A percentile compares a stretch with the other conserved stretches of the same genome.
Evolutionary conservation across 306 rosid species (phyloP).

Genomic region (Corylus avellana): DNA sequence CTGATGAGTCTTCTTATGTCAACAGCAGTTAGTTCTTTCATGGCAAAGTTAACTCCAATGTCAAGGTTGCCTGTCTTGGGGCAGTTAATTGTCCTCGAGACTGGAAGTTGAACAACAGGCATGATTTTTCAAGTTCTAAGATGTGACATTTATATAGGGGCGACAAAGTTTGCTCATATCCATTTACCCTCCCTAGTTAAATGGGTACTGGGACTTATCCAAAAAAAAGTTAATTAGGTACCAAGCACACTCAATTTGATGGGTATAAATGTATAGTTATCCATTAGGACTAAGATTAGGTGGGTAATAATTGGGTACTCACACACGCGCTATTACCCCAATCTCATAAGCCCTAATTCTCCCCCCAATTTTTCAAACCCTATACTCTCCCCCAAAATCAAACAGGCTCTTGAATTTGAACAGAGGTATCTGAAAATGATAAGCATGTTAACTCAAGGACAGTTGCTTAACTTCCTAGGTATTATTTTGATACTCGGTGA

Average conservation of each 20-base stretch:
- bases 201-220: no score
- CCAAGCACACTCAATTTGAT: no score
- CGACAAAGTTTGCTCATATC: background rate
- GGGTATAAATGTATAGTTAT: no score
- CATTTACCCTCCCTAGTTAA: background rate
- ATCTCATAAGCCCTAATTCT: background rate
- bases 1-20: background rate
- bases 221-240: no score
- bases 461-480: background rate
- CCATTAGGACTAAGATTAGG: no score
- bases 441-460: background rate
- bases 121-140: background rate
- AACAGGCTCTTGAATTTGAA: background rate
- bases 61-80: background rate
- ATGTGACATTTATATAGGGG: background rate
- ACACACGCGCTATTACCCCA: background rate
- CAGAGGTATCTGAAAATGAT: no score
- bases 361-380: no score
- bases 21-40: background rate
- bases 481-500: background rate
- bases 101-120: background rate
- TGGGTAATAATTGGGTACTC: no score
- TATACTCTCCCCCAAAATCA: background rate
- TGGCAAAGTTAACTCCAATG: background rate
- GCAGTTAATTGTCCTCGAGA: background rate